Evolutionary conservation across 805 yeast genomes (phyloP), one percentile per base, ranked within the genome.

Genomic region (Candida ipomoeae): DNA sequence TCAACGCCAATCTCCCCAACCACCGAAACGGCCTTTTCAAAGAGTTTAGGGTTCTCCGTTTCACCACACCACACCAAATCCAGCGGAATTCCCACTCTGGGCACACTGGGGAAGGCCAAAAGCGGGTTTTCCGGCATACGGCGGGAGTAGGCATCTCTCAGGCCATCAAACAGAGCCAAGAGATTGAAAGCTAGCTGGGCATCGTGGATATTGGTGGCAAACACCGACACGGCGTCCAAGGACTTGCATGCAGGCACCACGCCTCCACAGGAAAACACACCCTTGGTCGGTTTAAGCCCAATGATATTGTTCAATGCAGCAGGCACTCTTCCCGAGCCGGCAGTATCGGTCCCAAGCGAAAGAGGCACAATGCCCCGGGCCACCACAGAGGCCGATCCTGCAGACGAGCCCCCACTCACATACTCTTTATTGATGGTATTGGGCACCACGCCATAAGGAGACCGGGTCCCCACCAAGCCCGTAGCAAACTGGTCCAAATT

Each of bases 241-340:
- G 97, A 89, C 66, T 85, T 88, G 70, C 99, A 92, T 15, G 98
- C 98, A 14, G 98, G 98, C 6, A 94, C 94, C n/a, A 92, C 96
- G 55, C 99, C 99, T 3, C 75, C 66, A 51, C 95, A 83, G 7
- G 96, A 87, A 60, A 92, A 84, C 0, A 82, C 82, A 49, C 99
- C 99, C 54, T 83, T 82, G 1, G 97, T 84, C 36, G 99, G 98
- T 69, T 92, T 92, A 57, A 94, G 79, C 18, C 98, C 98, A 56
- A 92, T 80, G 59, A 90, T 71, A 68, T 94, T 94, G 77, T 92
- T 92, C 57, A 92, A 75, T 31, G 90, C 92, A 23, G 98, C 98
- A 26, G 99, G 99, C 32, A 92, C 99, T 62, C 99, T 81, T 39
- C 97, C 97, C 5, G 96, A 89, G 20, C 99, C 99, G 8, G 99